These are phyloP conservation scores for Teunomyces lycoperdinae DNA, from an alignment of 805 yeast species.

Conservation along the genomic window DNA sequence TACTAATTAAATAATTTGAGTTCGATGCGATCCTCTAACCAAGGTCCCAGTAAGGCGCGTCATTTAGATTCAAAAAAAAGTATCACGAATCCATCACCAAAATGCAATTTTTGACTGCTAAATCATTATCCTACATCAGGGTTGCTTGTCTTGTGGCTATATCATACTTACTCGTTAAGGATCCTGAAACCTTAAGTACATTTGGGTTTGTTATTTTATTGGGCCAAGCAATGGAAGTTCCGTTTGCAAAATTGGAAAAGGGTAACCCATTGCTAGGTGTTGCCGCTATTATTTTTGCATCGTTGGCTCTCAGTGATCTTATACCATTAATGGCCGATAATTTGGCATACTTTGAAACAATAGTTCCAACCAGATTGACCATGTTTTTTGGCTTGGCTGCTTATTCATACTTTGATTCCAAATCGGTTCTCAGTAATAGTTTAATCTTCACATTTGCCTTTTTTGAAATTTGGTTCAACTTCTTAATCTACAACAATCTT, in stretches of 20 bases:
- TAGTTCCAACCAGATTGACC: conserved; percentile 57
- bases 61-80: neutral
- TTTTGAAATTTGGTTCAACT: conserved; percentile 68
- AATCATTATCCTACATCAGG: conserved; percentile 46
- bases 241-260: conserved; percentile 25
- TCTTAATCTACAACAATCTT: conserved; percentile 57
- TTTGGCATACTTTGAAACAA: conserved; percentile 52
- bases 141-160: conserved; percentile 42
- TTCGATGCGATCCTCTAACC: too few species aligned
- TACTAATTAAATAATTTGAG: too few species aligned
- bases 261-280: conserved; percentile 49
- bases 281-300: conserved; percentile 43
- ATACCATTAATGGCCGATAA: conserved; percentile 54
- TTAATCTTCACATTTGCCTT: conserved; percentile 58
- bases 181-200: conserved; percentile 43
- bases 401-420: conserved; percentile 46
- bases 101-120: conserved; percentile 55
- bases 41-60: neutral
- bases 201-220: conserved; percentile 49
- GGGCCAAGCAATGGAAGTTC: conserved; percentile 58
- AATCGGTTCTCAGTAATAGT: conserved; percentile 55
- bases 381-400: conserved; percentile 49
- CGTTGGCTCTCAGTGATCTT: conserved; percentile 51
- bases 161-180: conserved; percentile 46
- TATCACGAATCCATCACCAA: conserved; percentile 1